phyloP scores from a whole-genome alignment of 495 filamentous ascomycete species.

The Rhizodiscina lignyota region DNA sequence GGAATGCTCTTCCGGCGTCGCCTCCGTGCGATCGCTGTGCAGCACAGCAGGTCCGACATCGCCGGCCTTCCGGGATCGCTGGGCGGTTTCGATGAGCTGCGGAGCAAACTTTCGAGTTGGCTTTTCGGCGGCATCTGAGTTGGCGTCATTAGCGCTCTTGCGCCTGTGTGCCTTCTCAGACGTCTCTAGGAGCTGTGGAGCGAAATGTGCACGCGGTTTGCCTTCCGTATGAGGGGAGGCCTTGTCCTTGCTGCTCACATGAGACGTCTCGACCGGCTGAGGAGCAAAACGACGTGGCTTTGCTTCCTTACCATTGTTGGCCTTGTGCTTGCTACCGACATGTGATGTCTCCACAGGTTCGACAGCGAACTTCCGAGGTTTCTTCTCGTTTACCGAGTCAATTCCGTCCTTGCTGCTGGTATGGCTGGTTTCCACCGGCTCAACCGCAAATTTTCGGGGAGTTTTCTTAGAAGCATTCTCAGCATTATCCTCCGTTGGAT shows the following conservation, averaged over 20 bases:
- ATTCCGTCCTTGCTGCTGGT: not conserved
- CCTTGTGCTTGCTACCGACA: conserved; percentile 39
- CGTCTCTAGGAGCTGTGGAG: conserved; percentile 2
- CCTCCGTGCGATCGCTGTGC: conserved; percentile 24
- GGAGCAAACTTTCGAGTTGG: conserved; percentile 34
- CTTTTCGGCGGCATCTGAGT: conserved; percentile 1
- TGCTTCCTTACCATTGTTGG: conserved; percentile 2
- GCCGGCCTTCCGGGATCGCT: conserved; percentile 28
- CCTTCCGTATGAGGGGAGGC: not conserved
- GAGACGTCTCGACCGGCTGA: conserved; percentile 16
- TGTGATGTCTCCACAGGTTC: too few relatives aligned
- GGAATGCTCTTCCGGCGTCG: conserved; percentile 10
- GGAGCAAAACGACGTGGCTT: conserved; percentile 9
- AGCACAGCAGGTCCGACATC: conserved; percentile 12
- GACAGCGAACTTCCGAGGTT: conserved; percentile 32
- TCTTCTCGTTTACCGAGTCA: conserved; percentile 16
- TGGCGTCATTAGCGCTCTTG: conserved; percentile 1
- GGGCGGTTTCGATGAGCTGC: conserved; percentile 39
- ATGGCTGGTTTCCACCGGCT: conserved; percentile 14
- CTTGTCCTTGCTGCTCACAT: not conserved
- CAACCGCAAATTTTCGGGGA: conserved; percentile 7
- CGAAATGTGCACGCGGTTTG: not conserved
- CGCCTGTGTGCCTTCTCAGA: conserved; percentile 1
- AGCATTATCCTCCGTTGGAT: conserved; percentile 9
- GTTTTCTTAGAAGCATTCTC: not conserved